Evolutionary conservation across 495 filamentous ascomycete species (phyloP), one percentile per base, ranked within the genome.

Genomic region (Acidiella bohemica): DNA sequence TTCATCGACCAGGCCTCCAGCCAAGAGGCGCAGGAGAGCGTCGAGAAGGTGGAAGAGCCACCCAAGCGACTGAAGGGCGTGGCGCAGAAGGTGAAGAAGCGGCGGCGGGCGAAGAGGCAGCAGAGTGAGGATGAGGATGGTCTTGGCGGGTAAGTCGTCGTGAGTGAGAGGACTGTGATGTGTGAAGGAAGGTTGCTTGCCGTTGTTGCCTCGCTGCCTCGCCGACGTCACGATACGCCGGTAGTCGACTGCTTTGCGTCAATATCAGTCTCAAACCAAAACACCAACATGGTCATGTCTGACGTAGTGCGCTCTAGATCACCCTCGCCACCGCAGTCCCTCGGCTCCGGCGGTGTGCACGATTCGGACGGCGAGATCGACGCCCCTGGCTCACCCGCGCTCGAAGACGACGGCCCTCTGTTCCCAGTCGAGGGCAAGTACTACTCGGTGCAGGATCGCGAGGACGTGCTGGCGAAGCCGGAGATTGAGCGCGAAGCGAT

Each of bases 341-440:
- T 83, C 38, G 70, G 78, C 47, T 93, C 84, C 19, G 85, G 78
- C 10, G 76, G 81, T 2, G 93, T 93, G 84, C 82, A 82, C 36
- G 87, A 93, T 54, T 92, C 84, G 16, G 81, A 80, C 26, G 65
- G 70, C 20, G 58, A 66, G n/a, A 68, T 66, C 57, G 70, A 61
- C 44, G 71, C 60, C 26, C 60, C 62, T n/a, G 61, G 60, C 12
- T 59, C 56, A 23, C 61, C 63, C 22, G 66, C 67, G 24, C 71
- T 75, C 36, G 66, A 71, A 10, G 68, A 77, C 38, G 76, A 72
- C 17, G n/a, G n/a, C n/a, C 67, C 70, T 3, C 75, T 82, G 22
- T 96, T 85, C 53, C 85, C 90, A 0, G 68, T 94, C 45, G 92
- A 96, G 30, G 85, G 85, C 35, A 77, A 86, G 21, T 96, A 85